These are phyloP conservation scores for Chlorella sp. DNA, from an alignment of 139 green algal species.

Conservation along the genomic window DNA sequence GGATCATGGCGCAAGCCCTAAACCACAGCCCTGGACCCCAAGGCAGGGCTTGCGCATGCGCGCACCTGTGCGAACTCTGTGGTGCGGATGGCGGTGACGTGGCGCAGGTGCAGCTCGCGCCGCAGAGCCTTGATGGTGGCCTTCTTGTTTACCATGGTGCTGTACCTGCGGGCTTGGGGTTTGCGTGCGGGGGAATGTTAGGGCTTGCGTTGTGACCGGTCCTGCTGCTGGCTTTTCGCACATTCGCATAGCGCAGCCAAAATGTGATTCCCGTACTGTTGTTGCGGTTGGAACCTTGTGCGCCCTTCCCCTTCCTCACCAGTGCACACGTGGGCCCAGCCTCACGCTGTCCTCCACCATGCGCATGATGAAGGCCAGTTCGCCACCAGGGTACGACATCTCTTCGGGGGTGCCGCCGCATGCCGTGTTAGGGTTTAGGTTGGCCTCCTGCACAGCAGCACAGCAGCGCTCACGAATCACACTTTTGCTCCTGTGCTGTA, in stretches of 20 bases:
- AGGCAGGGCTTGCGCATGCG: neutral
- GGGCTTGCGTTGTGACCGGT: too few species aligned
- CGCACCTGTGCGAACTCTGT: constrained; percentile 76
- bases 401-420: constrained; percentile 69
- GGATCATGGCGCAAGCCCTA: too few species aligned
- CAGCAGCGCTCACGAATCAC: too few species aligned
- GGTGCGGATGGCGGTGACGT: constrained; percentile 47
- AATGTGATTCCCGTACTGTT: too few species aligned
- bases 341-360: constrained; percentile 81
- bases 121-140: constrained; percentile 35
- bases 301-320: constrained; percentile 30
- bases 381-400: constrained; percentile 87
- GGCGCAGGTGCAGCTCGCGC: constrained; percentile 40
- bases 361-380: constrained; percentile 75
- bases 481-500: too few species aligned
- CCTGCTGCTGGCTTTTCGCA: too few species aligned
- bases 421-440: constrained; percentile 73
- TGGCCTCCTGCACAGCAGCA: constrained; percentile 55
- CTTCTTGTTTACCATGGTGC: constrained; percentile 86
- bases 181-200: neutral
- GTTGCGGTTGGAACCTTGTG: too few species aligned
- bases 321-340: constrained; percentile 48
- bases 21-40: too few species aligned
- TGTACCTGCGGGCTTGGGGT: constrained; percentile 57
- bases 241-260: too few species aligned